Evolutionary conservation across 2,329 filamentous ascomycete species (phyloP), one percentile per base, ranked within the genome.

Genomic region (Hypoxylon sp.): DNA sequence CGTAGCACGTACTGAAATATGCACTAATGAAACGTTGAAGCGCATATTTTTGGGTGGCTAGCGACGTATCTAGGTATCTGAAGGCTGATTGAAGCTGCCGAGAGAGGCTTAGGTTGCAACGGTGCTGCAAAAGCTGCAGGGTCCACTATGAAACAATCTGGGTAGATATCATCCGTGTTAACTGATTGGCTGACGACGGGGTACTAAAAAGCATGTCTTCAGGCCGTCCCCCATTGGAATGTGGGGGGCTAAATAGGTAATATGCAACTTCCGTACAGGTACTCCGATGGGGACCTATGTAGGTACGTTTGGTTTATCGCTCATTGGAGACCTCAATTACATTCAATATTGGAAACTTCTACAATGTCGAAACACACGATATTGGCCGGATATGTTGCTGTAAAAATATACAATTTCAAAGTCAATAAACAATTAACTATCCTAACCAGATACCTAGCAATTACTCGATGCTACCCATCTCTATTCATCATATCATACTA

Each of bases 101-200:
- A 46, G 63, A 29, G 44, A 46, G 46, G 42, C 26, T 14, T 53
- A 31, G 50, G 39, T 50, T 56, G 47, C 50, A 68, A 37, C 51
- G 44, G 51, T 53, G 55, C 61, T 51, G 65, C 65, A 60, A 67
- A 46, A 64, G 22, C 65, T 68, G 65, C 65, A 68, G 61, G 61
- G 65, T 62, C 55, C 65, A 52, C 53, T 63, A 51, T 13, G 52
- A 59, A 65, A 56, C 50, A 46, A 58, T 24, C 37, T 51, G 24
- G 42, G 29, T 42, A 4, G 37, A 5, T 42, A 31, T 13, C 9
- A 37, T 22, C 35, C 3, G 37, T 46, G 17, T 31, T 22, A 55
- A 22, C 33, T 66, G 53, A 68, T 68, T 65, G 66, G 66, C 19
- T 22, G 31, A 6, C 29, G 37, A 22, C 10, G 52, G 22, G 14